Conservation (phyloP, 208 protist species). For the Porcisia deanei region DNA sequence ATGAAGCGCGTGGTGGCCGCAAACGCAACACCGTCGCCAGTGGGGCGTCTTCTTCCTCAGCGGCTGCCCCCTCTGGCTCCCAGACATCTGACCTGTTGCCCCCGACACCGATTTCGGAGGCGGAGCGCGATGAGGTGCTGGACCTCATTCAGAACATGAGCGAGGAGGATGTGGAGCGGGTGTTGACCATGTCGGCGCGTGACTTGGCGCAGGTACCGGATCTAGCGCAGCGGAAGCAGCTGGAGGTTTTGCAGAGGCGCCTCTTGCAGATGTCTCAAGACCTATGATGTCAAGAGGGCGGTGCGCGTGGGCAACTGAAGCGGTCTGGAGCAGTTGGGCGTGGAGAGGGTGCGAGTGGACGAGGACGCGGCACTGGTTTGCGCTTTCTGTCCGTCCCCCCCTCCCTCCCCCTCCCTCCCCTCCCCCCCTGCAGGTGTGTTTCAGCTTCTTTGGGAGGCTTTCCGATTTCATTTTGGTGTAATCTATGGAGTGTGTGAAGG, state of each 20-base stretch:
- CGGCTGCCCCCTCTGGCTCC: background rate
- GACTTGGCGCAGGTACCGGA: constrained; percentile 72
- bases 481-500: background rate
- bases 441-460: background rate
- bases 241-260: constrained; percentile 60
- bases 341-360: background rate
- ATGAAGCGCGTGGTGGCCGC: background rate
- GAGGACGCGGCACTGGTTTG: background rate
- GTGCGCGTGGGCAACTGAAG: background rate
- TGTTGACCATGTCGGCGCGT: constrained; percentile 61
- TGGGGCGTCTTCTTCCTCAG: constrained; percentile 2
- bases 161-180: constrained; percentile 78
- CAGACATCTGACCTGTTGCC: constrained; percentile 3
- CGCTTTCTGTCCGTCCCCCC: background rate
- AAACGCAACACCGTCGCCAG: constrained; percentile 2
- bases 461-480: background rate
- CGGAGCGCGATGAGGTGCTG: constrained; percentile 72
- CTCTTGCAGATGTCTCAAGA: constrained; percentile 68
- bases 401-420: background rate
- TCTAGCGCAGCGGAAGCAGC: constrained; percentile 57
- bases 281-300: constrained; percentile 25
- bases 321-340: background rate
- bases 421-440: background rate
- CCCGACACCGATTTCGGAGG: constrained; percentile 25
- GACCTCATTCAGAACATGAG: constrained; percentile 75